These are phyloP conservation scores for Limonium bicolor DNA, from an alignment of 148 eudicot genomes.

Conservation along the genomic window DNA sequence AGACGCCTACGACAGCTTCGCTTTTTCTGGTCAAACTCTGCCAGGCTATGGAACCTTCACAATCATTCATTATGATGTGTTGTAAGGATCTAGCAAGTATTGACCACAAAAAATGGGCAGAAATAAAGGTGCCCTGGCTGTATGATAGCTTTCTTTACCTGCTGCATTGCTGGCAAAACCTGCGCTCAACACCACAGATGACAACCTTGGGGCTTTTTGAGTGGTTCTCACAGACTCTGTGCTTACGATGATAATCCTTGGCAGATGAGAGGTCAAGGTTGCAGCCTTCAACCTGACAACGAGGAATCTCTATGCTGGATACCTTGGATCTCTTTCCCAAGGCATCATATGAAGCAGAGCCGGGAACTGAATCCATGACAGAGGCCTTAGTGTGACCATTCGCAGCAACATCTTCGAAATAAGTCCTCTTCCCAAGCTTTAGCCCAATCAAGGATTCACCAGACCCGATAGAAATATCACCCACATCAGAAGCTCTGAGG, in stretches of 20 bases:
- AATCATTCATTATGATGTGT: background rate
- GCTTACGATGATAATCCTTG: constrained; percentile 81
- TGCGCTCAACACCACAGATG: constrained; percentile 60
- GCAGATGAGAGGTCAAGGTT: constrained; percentile 68
- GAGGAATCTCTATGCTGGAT: constrained; percentile 18
- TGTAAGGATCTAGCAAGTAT: no score
- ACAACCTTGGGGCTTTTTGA: constrained; percentile 69
- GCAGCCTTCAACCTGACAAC: constrained; percentile 92
- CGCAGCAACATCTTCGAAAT: constrained; percentile 43
- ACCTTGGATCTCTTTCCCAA: constrained; percentile 38
- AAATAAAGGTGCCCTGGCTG: background rate
- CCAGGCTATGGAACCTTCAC: constrained; percentile 70
- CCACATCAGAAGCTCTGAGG: constrained; percentile 25
- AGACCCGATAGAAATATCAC: constrained; percentile 51
- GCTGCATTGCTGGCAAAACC: constrained; percentile 99
- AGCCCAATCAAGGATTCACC: constrained; percentile 72
- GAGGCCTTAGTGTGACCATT: constrained; percentile 26
- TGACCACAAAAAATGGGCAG: background rate
- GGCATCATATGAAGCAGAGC: constrained; percentile 21
- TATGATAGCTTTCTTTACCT: constrained; percentile 29
- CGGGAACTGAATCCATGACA: constrained; percentile 12
- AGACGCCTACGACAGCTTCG: constrained; percentile 92
- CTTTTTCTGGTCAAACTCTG: constrained; percentile 86
- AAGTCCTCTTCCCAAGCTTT: constrained; percentile 76
- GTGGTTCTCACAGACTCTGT: constrained; percentile 74